Evolutionary conservation across 768 basidiomycete species (phyloP).

Genomic region (Galerina marginata): DNA sequence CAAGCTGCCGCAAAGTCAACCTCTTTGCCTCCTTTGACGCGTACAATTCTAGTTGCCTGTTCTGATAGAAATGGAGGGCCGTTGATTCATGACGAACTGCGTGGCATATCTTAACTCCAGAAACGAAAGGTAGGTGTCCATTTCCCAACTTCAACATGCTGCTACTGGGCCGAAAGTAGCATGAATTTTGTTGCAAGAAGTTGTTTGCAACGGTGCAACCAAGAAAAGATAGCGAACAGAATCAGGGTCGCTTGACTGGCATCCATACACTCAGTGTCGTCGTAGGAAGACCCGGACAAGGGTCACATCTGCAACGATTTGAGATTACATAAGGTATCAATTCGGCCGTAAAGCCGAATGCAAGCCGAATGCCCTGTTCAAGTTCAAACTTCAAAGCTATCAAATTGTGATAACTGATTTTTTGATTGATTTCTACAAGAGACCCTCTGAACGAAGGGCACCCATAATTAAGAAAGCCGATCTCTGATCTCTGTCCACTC

Average conservation of each 20-base stretch:
- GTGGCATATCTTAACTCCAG: constrained; percentile 5
- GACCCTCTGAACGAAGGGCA: constrained; percentile 73
- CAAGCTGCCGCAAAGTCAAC: constrained; percentile 80
- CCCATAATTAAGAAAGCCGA: constrained; percentile 84
- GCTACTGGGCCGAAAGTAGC: constrained; percentile 12
- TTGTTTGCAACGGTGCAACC: neutral
- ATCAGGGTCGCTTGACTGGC: no score
- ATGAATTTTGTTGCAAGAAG: constrained; percentile 9
- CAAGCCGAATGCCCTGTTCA: no score
- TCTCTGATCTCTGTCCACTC: constrained; percentile 77
- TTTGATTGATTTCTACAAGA: constrained; percentile 28
- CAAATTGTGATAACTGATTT: no score
- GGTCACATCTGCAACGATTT: no score
- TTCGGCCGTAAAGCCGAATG: no score
- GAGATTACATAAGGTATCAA: no score
- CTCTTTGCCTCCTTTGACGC: constrained; percentile 74
- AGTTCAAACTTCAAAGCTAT: no score
- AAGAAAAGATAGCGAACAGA: no score
- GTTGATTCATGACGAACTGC: constrained; percentile 28
- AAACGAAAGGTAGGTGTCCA: constrained; percentile 14
- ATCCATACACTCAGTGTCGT: no score
- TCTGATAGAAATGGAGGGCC: constrained; percentile 77
- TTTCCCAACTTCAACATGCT: constrained; percentile 26
- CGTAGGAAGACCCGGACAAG: no score
- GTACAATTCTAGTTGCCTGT: constrained; percentile 81